Conservation (phyloP, 371 early-diverging fungal species). For the Mucor velutinosus region DNA sequence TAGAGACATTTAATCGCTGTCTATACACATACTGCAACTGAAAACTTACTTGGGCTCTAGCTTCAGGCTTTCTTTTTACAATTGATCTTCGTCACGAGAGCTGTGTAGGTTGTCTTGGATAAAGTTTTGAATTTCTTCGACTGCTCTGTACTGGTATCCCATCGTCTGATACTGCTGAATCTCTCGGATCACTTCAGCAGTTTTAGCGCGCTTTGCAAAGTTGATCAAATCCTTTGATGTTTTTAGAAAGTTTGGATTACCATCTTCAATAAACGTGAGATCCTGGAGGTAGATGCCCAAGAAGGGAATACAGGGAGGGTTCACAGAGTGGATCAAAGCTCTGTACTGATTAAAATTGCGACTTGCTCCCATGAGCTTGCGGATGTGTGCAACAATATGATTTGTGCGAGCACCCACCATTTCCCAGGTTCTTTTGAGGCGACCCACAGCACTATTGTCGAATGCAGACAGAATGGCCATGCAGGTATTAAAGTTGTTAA, state of each 20-base stretch:
- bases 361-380: conserved; percentile 77
- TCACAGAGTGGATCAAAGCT: conserved; percentile 80
- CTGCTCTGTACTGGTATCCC: conserved; percentile 77
- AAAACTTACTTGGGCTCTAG: conserved; percentile 76
- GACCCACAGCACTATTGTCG: conserved; percentile 85
- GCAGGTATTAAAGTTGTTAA: conserved; percentile 93
- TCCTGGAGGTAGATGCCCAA: conserved; percentile 92
- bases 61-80: conserved; percentile 80
- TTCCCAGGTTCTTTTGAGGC: conserved; percentile 87
- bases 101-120: conserved; percentile 58
- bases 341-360: conserved; percentile 89
- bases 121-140: conserved; percentile 85
- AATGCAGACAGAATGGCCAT: conserved; percentile 91
- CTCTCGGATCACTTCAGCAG: conserved; percentile 90
- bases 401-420: conserved; percentile 52
- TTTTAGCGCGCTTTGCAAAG: conserved; percentile 88
- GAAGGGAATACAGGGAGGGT: conserved; percentile 95
- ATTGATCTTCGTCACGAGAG: conserved; percentile 52
- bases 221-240: conserved; percentile 78
- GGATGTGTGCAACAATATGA: conserved; percentile 46
- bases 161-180: conserved; percentile 91
- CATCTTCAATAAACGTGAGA: conserved; percentile 94
- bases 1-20: too few relatives aligned
- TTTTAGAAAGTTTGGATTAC: conserved; percentile 72
- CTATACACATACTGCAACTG: background rate